Base-by-base conservation (phyloP, 495 filamentous ascomycete species). In the Xylaria cubensis region DNA sequence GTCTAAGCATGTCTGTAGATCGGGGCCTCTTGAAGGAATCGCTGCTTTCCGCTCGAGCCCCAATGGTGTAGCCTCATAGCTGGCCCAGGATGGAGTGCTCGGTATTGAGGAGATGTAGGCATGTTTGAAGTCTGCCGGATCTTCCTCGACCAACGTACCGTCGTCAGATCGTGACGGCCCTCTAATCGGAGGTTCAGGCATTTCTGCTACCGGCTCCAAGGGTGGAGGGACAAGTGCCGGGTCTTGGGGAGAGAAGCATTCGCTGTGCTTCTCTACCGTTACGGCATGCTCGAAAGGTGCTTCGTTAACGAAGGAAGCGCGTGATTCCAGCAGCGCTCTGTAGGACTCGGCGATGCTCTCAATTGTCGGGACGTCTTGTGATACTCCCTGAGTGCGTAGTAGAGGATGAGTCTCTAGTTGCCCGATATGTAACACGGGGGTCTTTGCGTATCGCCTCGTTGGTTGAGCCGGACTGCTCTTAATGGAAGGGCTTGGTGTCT, bases 281-380 rank as follows among this genome's bases (percentile, higher is more conserved):
- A 67, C 5, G 48, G 81, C 74, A 36, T 74, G 75, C 1, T 74
- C 71, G 0, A 73, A 50, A n/a, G 64, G 24, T n/a, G 75, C 73
- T 32, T 78, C 73, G 15, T 67, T 41, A 19, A 74, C 62, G 19
- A 67, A 62, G n/a, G 62, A 56, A 39, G 74, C 73, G 24, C 80
- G 78, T 0, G 81, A 82, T 15, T 83, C 79, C 4, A 86, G 70
- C 0, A 86, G 64, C 1, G 82, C 82, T 17, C 76, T 72, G 72
- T 86, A 86, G 24, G 84, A 83, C 36, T 84, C 83, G 15, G 84
- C 84, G 34, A 86, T 83, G 53, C 78, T 75, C 62, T 85, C 84
- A 41, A 82, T 77, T 73, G 80, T 83, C 1, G 80, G 78, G 5
- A 76, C 76, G 58, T 76, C 78, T 46, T 73, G 74, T 61, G 73